Conservation (phyloP, 2,329 filamentous ascomycete genomes). For the Pyrenophora seminiperda region DNA sequence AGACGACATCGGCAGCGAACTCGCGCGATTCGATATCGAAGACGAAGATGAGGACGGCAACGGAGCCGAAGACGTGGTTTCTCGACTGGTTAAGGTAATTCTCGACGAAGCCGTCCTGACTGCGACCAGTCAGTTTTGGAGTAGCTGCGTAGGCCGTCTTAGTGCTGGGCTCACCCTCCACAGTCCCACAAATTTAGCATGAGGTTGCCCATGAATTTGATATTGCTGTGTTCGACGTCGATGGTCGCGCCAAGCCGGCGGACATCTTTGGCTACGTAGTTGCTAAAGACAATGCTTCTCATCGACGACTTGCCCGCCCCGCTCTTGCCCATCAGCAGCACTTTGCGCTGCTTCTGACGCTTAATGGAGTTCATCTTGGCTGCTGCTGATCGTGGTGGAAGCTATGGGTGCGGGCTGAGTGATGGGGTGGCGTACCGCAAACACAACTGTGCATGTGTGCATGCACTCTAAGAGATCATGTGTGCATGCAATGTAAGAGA, state of each 20-base stretch:
- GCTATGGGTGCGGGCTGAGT: background rate
- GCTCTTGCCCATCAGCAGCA: conserved; percentile 78
- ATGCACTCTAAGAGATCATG: too few species aligned
- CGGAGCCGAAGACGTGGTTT: conserved; percentile 93
- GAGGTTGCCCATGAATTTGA: conserved; percentile 97
- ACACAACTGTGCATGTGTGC: conserved; percentile 7
- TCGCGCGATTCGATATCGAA: conserved; percentile 98
- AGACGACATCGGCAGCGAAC: conserved; percentile 88
- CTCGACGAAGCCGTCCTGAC: conserved; percentile 98
- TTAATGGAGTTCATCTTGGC: conserved; percentile 48
- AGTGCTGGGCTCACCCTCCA: conserved; percentile 67
- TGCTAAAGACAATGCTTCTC: conserved; percentile 98
- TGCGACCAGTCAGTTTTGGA: conserved; percentile 41
- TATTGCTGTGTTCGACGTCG: conserved; percentile 96
- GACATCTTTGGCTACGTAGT: conserved; percentile 97
- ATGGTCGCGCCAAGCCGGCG: conserved; percentile 92
- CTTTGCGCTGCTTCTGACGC: conserved; percentile 60
- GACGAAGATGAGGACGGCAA: conserved; percentile 97
- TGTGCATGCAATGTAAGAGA: too few species aligned
- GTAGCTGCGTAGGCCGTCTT: background rate
- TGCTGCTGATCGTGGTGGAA: background rate
- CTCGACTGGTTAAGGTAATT: conserved; percentile 97
- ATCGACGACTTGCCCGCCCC: conserved; percentile 98
- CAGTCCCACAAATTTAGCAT: conserved; percentile 99
- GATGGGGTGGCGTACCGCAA: conserved; percentile 23